A percentile compares a stretch with the other conserved stretches of the same genome.
Conservation (phyloP, 306 rosid species). For the Cicer pinnatifidum region DNA sequence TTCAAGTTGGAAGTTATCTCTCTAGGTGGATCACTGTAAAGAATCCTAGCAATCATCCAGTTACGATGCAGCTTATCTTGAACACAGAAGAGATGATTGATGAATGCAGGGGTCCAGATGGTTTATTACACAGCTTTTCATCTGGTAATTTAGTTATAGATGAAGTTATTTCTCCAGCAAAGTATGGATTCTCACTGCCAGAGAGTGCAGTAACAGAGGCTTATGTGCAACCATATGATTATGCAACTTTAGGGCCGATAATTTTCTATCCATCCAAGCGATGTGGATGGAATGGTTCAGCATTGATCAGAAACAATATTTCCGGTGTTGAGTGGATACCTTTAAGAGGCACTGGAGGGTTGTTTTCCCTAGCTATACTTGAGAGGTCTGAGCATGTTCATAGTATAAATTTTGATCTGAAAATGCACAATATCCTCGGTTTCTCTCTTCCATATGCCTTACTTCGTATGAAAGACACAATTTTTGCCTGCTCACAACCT, state of each 20-base stretch:
- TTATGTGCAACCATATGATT: conserved; percentile 66
- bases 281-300: conserved; percentile 90
- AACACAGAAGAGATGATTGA: conserved; percentile 76
- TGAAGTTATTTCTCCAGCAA: conserved; percentile 60
- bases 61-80: conserved; percentile 82
- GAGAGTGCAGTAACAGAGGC: conserved; percentile 81
- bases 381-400: conserved; percentile 69
- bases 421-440: conserved; percentile 57
- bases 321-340: conserved; percentile 89
- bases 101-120: conserved; percentile 66
- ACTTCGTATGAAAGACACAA: conserved; percentile 55
- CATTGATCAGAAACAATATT: conserved; percentile 83
- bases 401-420: conserved; percentile 68
- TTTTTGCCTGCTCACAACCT: conserved; percentile 64
- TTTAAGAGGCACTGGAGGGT: conserved; percentile 78
- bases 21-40: conserved; percentile 75
- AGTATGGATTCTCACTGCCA: conserved; percentile 82
- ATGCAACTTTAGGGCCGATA: conserved; percentile 81
- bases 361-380: conserved; percentile 68
- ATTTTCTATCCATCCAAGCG: conserved; percentile 75
- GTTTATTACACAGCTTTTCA: conserved; percentile 63
- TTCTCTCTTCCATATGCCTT: conserved; percentile 61
- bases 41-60: conserved; percentile 81
- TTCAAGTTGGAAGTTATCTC: conserved; percentile 76
- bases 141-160: conserved; percentile 64